A percentile compares a stretch with the other conserved stretches of the same genome.
Evolutionary conservation across 352 stramenopile genomes (phyloP).

Genomic region (Phytophthora nicotianae): DNA sequence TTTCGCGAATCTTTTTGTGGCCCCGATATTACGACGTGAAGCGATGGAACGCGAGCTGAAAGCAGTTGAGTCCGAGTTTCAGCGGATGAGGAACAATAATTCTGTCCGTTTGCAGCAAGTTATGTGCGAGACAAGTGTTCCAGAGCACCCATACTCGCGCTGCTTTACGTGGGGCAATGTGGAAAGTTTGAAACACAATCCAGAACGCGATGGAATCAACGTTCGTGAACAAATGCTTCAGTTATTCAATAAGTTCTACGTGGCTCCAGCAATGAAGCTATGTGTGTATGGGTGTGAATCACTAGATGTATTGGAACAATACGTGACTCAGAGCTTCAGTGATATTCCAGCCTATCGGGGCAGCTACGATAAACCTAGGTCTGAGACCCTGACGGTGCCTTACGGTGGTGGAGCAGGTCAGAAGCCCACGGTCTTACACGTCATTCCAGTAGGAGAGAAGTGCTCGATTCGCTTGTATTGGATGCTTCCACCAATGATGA

Average conservation of each 20-base stretch:
- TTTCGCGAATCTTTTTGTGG: conserved; percentile 94
- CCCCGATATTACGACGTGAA: conserved; percentile 77
- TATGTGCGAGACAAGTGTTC: conserved; percentile 57
- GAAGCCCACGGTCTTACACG: conserved; percentile 36
- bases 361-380: conserved; percentile 6
- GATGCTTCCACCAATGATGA: conserved; percentile 51
- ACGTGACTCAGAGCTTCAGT: conserved; percentile 57
- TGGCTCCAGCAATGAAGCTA: conserved; percentile 69
- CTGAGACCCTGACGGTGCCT: conserved; percentile 3
- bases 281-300: conserved; percentile 69
- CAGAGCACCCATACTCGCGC: conserved; percentile 58
- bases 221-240: conserved; percentile 56
- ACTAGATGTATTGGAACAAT: conserved; percentile 63
- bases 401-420: conserved; percentile 45
- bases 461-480: conserved; percentile 56
- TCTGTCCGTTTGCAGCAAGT: conserved; percentile 72
- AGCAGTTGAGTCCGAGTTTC: conserved; percentile 89
- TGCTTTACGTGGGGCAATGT: conserved; percentile 86
- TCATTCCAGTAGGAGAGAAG: conserved; percentile 56
- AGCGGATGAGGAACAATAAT: conserved; percentile 67
- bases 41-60: conserved; percentile 78
- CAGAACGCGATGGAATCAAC: conserved; percentile 44
- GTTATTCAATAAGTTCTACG: conserved; percentile 69
- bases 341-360: conserved; percentile 32
- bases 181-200: conserved; percentile 51